These are phyloP conservation scores for Suillus paluster DNA, from an alignment of 768 basidiomycete genomes.

Conservation along the genomic window DNA sequence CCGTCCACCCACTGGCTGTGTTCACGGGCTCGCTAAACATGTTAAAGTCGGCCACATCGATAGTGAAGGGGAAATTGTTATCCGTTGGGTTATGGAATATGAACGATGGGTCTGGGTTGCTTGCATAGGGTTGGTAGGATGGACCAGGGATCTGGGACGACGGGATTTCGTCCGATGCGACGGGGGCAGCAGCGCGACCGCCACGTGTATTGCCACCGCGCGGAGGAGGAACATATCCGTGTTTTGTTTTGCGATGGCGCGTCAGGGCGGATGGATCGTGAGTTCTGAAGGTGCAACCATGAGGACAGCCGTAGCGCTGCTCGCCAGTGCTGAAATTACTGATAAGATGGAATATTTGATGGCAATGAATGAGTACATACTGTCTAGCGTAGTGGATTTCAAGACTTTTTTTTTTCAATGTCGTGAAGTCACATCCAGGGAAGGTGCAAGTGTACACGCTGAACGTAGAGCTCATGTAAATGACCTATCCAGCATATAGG, in stretches of 20 bases:
- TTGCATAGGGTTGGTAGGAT: background rate
- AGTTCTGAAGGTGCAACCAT: slow-evolving; percentile 25
- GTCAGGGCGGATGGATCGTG: slow-evolving; percentile 30
- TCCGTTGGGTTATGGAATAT: background rate
- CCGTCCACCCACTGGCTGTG: background rate
- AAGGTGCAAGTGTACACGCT: slow-evolving; percentile 25
- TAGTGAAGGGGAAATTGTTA: background rate
- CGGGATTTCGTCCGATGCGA: background rate
- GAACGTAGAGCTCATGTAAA: slow-evolving; percentile 6
- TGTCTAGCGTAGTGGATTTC: slow-evolving; percentile 23
- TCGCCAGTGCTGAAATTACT: slow-evolving; percentile 24
- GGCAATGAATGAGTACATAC: slow-evolving; percentile 11
- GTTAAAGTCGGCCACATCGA: background rate
- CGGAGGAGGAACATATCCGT: slow-evolving; percentile 23
- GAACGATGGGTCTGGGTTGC: background rate
- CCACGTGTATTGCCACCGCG: background rate
- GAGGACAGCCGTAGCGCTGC: slow-evolving; percentile 13
- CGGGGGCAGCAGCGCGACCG: background rate
- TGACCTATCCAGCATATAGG: background rate
- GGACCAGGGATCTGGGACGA: background rate
- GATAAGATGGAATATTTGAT: too few relatives aligned
- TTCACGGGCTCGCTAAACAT: background rate
- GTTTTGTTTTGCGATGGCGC: slow-evolving; percentile 27
- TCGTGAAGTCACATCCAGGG: slow-evolving; percentile 18
- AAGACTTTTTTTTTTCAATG: slow-evolving; percentile 26